A percentile compares a stretch with the other conserved stretches of the same genome.
phyloP scores from a whole-genome alignment of 2,329 filamentous ascomycete genomes.

The Stromatinia cepivora region DNA sequence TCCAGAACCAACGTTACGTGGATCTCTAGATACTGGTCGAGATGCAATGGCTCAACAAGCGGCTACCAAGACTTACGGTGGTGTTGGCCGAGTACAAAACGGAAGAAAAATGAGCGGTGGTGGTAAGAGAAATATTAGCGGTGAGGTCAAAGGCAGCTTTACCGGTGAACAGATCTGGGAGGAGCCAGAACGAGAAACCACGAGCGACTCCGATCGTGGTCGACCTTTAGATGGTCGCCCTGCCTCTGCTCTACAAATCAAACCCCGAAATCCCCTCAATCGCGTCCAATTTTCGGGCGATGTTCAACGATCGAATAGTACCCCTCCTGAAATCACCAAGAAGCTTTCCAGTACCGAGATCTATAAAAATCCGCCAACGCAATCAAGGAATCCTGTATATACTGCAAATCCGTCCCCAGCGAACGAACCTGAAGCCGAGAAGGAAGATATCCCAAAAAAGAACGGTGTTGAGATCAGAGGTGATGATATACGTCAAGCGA shows the following conservation, averaged over 20 bases:
- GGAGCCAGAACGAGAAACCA: constrained; percentile 63
- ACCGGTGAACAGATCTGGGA: constrained; percentile 85
- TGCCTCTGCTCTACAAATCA: constrained; percentile 54
- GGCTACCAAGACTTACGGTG: constrained; percentile 36
- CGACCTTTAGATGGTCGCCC: constrained; percentile 36
- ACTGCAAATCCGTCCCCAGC: constrained; percentile 58
- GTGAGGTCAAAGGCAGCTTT: constrained; percentile 63
- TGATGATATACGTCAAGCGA: constrained; percentile 87
- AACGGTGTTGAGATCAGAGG: constrained; percentile 80
- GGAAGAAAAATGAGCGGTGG: constrained; percentile 33
- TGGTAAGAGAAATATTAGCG: constrained; percentile 64
- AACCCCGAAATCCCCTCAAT: constrained; percentile 65
- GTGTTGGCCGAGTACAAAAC: constrained; percentile 27
- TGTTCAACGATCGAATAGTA: constrained; percentile 47
- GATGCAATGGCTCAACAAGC: constrained; percentile 22
- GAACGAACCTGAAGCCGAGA: constrained; percentile 38
- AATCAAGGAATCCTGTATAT: constrained; percentile 80
- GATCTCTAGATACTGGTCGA: constrained; percentile 33
- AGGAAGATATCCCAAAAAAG: constrained; percentile 49
- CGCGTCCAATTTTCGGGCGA: constrained; percentile 53
- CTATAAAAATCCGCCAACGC: constrained; percentile 77
- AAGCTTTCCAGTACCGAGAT: constrained; percentile 64
- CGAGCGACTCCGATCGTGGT: constrained; percentile 27
- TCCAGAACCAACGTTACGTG: constrained; percentile 26
- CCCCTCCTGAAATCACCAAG: constrained; percentile 45